Conservation (phyloP, 2,329 filamentous ascomycete species). For the Arthroderma uncinatum region DNA sequence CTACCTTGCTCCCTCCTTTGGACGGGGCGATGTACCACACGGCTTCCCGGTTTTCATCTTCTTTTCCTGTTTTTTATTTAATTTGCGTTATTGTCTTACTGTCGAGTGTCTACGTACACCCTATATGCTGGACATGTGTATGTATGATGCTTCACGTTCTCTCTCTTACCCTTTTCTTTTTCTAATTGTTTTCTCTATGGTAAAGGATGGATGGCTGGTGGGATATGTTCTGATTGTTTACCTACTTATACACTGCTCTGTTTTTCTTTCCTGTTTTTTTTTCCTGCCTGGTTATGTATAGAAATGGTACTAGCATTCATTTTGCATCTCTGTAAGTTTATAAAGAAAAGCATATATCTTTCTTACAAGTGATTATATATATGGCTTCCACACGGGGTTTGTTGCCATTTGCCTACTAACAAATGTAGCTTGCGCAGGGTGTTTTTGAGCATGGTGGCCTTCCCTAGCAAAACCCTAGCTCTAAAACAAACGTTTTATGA, state of each 20-base stretch:
- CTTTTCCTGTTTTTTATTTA: neutral
- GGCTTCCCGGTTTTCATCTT: neutral
- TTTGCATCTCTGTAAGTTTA: neutral
- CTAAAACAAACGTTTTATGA: too few relatives aligned
- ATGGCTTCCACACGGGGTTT: too few relatives aligned
- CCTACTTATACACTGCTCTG: conserved; percentile 1
- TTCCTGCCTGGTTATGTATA: neutral
- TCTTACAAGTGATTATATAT: too few relatives aligned
- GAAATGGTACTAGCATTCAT: conserved; percentile 3
- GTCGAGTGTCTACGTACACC: neutral
- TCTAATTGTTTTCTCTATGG: neutral
- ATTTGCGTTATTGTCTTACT: neutral
- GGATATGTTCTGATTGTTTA: neutral
- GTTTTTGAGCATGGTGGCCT: too few relatives aligned
- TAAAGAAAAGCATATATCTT: neutral
- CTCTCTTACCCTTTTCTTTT: neutral
- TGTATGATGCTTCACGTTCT: neutral
- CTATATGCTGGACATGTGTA: conserved; percentile 2
- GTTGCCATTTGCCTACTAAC: too few relatives aligned
- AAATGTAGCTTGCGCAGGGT: too few relatives aligned
- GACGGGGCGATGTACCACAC: neutral
- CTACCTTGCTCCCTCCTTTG: neutral
- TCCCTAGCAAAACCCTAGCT: too few relatives aligned
- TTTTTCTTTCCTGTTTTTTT: neutral
- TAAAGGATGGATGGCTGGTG: conserved; percentile 2